Conservation (phyloP, 495 filamentous ascomycete species). For the Penicillium nucicola region DNA sequence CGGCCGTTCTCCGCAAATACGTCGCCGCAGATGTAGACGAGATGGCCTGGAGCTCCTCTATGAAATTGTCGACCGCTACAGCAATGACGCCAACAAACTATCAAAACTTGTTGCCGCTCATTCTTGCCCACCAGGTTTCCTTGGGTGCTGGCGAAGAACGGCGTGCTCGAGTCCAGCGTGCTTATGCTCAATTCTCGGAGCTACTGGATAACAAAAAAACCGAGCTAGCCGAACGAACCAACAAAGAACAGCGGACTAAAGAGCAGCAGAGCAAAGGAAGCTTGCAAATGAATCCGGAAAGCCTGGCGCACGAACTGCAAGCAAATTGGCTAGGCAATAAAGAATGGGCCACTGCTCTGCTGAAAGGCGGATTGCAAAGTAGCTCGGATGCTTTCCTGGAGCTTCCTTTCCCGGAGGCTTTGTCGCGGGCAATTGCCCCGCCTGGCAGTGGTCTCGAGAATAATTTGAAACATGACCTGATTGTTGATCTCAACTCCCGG, state of each 20-base stretch:
- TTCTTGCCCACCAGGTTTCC: constrained; percentile 68
- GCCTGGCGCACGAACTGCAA: constrained; percentile 48
- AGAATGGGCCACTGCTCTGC: constrained; percentile 63
- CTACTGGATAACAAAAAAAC: constrained; percentile 52
- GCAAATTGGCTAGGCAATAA: constrained; percentile 74
- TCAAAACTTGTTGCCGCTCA: constrained; percentile 58
- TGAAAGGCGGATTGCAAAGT: constrained; percentile 60
- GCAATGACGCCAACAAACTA: constrained; percentile 58
- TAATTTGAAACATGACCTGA: constrained; percentile 27
- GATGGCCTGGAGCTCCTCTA: constrained; percentile 41
- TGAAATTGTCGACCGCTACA: constrained; percentile 60
- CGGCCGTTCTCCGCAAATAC: constrained; percentile 69
- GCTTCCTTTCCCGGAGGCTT: constrained; percentile 62
- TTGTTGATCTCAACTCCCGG: constrained; percentile 61
- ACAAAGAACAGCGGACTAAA: constrained; percentile 9
- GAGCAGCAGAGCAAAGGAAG: constrained; percentile 28
- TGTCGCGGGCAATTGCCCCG: constrained; percentile 56
- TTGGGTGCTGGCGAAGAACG: constrained; percentile 49
- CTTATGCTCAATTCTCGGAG: constrained; percentile 58
- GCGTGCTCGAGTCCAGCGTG: constrained; percentile 35
- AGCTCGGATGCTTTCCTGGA: constrained; percentile 61
- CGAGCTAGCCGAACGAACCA: constrained; percentile 37
- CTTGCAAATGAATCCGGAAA: constrained; percentile 29
- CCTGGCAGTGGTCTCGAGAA: constrained; percentile 49
- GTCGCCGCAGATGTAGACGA: constrained; percentile 41